Evolutionary conservation across 371 early-diverging fungal genomes (phyloP), one percentile per base, ranked within the genome.

Genomic region (Rhizomucor pusillus): DNA sequence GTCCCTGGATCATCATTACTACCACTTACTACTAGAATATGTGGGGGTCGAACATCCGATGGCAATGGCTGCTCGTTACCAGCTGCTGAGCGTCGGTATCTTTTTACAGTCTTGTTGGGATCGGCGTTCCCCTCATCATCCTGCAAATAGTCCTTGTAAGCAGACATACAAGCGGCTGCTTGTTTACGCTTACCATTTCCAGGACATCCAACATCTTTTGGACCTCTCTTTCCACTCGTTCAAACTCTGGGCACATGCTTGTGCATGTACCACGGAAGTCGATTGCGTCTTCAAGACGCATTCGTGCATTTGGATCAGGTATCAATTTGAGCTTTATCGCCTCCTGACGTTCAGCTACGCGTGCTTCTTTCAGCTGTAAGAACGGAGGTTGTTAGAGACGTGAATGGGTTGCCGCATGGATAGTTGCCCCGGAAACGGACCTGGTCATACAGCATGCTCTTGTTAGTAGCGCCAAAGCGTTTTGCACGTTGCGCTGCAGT

Each of bases 201-300:
- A 91, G 82, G n/a, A 65, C 52, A 52, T 87, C 86, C 43, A 94
- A 52, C 36, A 72, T 76, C 49, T 87, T 84, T 45, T 90, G 87
- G 46, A 79, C 81, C 55, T 92, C 92, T 33, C 97, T 79, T 59
- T 95, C 93, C 29, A 90, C 78, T n/a, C 88, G 77, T 67, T 96
- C 97, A 61, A 84, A 94, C 54, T 85, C 89, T 0, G 97, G 94
- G 62, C 97, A 95, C 92, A 92, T 95, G 9, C 84, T 85, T 62
- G 62, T 59, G 54, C 95, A 95, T 3, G 91, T 90, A 5, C 93
- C 95, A 14, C 84, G 66, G 45, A 95, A 82, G 22, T 78, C 66
- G 39, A 86, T 80, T 3, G 91, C 90, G 22, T 89, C 82, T 50
- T 81, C 79, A 13, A 91, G 65, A 1, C 72, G 60, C 35, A 68